Evolutionary conservation across 768 basidiomycete genomes (phyloP), one percentile per base, ranked within the genome.

Genomic region (Lentinula edodes): DNA sequence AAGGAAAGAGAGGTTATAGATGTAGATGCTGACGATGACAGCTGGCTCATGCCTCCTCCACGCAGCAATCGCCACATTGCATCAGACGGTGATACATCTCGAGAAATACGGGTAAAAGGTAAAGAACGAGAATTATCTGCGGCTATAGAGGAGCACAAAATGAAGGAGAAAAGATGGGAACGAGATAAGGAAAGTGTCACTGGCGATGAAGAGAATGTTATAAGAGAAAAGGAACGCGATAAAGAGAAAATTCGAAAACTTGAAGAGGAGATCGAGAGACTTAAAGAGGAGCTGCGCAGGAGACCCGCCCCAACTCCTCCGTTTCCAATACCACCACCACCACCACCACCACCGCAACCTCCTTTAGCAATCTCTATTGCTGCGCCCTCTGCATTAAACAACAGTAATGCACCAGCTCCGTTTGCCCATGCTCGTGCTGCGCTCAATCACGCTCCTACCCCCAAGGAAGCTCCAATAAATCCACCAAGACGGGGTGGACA

Each of bases 401-500:
- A 41, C 61, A 70, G 4, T 66, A 76, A 62, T 66, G 68, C 66
- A 63, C 68, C 58, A 60, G 75, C 39, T 64, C 78, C 86, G 45
- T 87, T 90, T 60, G 74, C 79, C 3, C 75, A 79, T 23, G 85
- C 83, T 3, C 86, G 90, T 2, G 87, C 90, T n/a, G 76, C 83
- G 13, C 77, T 92, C 20, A 87, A 86, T 55, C 83, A 78, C 32
- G 79, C 80, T 5, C 78, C 75, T 1, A 68, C 74, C 1, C 89
- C 89, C 0, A 74, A 80, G 16, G 89, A 90, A 70, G 84, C 83
- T 0, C 86, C 89, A 0, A 90, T 90, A 58, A 89, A 88, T 66
- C 74, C 78, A 16, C 67, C 72, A 13, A 63, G 68, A 1, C 78
- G 76, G 41, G 82, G 80, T 13, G 87, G 87, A 6, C 81, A 83